These are phyloP conservation scores for Penicillium taxi DNA, from an alignment of 495 filamentous ascomycete genomes.

Conservation along the genomic window DNA sequence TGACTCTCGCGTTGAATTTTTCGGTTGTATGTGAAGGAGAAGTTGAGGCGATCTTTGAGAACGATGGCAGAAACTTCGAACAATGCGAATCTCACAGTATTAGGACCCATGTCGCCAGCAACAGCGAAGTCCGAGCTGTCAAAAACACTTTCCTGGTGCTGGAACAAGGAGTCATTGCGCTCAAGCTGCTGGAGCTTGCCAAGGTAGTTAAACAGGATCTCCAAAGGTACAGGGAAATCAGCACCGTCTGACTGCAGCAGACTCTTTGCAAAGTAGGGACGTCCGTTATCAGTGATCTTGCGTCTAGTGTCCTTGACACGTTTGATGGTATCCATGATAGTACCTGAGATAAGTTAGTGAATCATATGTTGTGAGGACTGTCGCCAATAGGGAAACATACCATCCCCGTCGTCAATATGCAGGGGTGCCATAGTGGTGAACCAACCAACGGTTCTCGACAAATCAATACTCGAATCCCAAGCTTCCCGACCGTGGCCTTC, in stretches of 20 bases:
- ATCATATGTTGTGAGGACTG: neutral
- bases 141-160: slow-evolving; percentile 47
- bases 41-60: slow-evolving; percentile 48
- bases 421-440: slow-evolving; percentile 52
- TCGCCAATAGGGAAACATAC: slow-evolving; percentile 15
- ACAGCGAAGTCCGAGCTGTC: slow-evolving; percentile 35
- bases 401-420: slow-evolving; percentile 19
- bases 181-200: slow-evolving; percentile 54
- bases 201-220: slow-evolving; percentile 64
- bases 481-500: slow-evolving; percentile 53
- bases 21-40: slow-evolving; percentile 55
- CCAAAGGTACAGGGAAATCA: slow-evolving; percentile 49
- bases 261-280: slow-evolving; percentile 42
- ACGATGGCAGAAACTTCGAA: slow-evolving; percentile 57
- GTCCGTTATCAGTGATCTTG: slow-evolving; percentile 31
- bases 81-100: slow-evolving; percentile 48
- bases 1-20: slow-evolving; percentile 48
- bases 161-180: slow-evolving; percentile 50
- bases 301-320: slow-evolving; percentile 42
- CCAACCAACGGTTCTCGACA: slow-evolving; percentile 53
- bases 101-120: slow-evolving; percentile 37
- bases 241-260: slow-evolving; percentile 39
- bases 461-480: slow-evolving; percentile 41
- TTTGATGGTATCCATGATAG: slow-evolving; percentile 31
- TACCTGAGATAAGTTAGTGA: slow-evolving; percentile 3